Conservation (phyloP, 2,329 filamentous ascomycete species). For the Calycina marina region DNA sequence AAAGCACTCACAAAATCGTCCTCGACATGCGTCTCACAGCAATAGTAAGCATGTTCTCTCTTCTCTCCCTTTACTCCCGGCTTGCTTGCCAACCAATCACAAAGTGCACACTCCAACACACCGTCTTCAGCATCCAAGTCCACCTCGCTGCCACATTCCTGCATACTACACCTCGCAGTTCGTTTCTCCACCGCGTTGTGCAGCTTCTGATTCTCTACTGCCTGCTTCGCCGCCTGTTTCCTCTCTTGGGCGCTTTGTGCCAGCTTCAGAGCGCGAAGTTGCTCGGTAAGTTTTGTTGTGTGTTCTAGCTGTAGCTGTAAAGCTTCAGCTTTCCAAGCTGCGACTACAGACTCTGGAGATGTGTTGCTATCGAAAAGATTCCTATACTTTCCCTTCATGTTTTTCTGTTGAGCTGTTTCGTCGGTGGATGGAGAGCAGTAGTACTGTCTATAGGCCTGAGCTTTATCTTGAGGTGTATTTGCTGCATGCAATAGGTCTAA, state of each 20-base stretch:
- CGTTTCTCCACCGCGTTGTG: conserved; percentile 5
- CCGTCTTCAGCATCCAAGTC: conserved; percentile 12
- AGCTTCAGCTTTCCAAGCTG: conserved; percentile 16
- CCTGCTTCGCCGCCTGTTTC: conserved; percentile 18
- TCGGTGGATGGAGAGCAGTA: conserved; percentile 12
- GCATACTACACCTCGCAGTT: conserved; percentile 11
- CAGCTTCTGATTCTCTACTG: conserved; percentile 11
- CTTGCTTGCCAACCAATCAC: conserved; percentile 17
- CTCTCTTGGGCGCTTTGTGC: conserved; percentile 18
- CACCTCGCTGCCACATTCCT: conserved; percentile 13
- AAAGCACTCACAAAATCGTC: conserved; percentile 3
- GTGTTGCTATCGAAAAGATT: conserved; percentile 15
- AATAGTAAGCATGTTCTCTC: conserved; percentile 13
- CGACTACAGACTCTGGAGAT: conserved; percentile 16
- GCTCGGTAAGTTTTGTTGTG: conserved; percentile 7
- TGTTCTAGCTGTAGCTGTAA: conserved; percentile 9
- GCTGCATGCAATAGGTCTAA: conserved; percentile 8
- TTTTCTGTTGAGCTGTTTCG: conserved; percentile 13
- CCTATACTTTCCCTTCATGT: conserved; percentile 20
- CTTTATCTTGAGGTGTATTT: conserved; percentile 12
- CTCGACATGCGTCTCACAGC: conserved; percentile 14
- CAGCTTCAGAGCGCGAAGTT: conserved; percentile 17
- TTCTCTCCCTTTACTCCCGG: conserved; percentile 7
- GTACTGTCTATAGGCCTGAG: conserved; percentile 14
- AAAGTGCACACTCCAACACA: conserved; percentile 17